Evolutionary conservation across 176 grass and related monocot species (phyloP), one percentile per base, ranked within the genome.

Genomic region (Hsuehochloa calcarea): DNA sequence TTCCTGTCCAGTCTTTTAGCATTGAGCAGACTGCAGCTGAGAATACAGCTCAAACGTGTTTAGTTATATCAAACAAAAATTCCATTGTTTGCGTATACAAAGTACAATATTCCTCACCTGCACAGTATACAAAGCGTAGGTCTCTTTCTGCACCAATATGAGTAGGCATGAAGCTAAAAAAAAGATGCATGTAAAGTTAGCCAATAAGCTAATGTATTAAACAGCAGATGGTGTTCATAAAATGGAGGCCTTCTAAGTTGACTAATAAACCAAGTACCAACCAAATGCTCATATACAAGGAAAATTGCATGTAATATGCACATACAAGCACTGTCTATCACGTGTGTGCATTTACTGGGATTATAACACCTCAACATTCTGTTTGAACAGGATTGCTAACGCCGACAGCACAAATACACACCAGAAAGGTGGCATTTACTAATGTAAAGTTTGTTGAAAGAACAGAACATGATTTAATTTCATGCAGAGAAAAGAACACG

Each of bases 71-170:
- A 58, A 23, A n/a, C 1, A 43, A 72, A 39, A 6, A 37, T 11
- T 8, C 17, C 59, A 86, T 9, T 70, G 79, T 20, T 45, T 47
- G 77, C 5, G 22, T 52, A 71, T 75, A 87, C 19, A 77, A 72
- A 79, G 17, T 54, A 60, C 10, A 81, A 7, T 84, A 38, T n/a
- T 51, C 63, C 92, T 84, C 72, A 95, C 96, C 96, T 84, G 96
- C 96, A 88, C 96, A 98, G 68, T 94, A 98, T 13, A 98, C 89
- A 91, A 98, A 98, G 13, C 96, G 91, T 71, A 98, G 90, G 59
- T 95, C 93, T 20, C 74, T 95, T 90, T 98, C 96, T 2, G 91
- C 93, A 46, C 96, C 91, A 90, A 86, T 90, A 87, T 95, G 91
- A 90, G 82, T 95, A 78, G 96, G 93, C 90, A 92, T 94, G 77